Conservation (phyloP, 2,329 filamentous ascomycete species). For the Stachybotrys echinatus region DNA sequence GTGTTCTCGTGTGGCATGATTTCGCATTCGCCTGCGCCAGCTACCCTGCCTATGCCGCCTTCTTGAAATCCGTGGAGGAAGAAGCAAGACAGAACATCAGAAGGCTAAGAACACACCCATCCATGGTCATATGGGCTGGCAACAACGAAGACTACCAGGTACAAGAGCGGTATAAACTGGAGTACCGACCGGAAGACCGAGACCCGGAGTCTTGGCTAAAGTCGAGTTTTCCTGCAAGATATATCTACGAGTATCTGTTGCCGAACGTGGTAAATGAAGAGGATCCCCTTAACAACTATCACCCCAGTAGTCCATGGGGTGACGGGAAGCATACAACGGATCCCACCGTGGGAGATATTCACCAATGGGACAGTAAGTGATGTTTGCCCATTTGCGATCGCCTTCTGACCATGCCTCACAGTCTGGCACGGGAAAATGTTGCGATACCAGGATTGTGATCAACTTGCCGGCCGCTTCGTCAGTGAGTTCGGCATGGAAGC, state of each 20-base stretch:
- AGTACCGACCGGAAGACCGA: constrained; percentile 70
- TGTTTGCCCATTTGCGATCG: background rate
- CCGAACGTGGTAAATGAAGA: constrained; percentile 51
- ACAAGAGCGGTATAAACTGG: constrained; percentile 60
- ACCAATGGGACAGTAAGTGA: constrained; percentile 54
- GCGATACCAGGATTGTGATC: constrained; percentile 71
- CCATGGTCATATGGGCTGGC: constrained; percentile 70
- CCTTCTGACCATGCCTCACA: background rate
- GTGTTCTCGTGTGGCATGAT: constrained; percentile 67
- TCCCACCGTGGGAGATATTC: constrained; percentile 67
- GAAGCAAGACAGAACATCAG: constrained; percentile 61
- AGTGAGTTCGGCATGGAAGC: constrained; percentile 71
- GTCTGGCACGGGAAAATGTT: constrained; percentile 68
- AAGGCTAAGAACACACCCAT: constrained; percentile 55
- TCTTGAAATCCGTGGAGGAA: constrained; percentile 50
- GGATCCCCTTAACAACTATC: constrained; percentile 58
- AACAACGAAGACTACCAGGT: constrained; percentile 83
- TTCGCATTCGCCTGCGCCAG: constrained; percentile 67
- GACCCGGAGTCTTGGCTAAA: constrained; percentile 73
- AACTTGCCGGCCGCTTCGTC: constrained; percentile 68
- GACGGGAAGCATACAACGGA: constrained; percentile 51
- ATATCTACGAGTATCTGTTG: constrained; percentile 73
- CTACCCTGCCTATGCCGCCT: constrained; percentile 56
- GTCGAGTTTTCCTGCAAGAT: constrained; percentile 70
- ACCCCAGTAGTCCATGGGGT: constrained; percentile 68